Evolutionary conservation across 1,284 basidiomycete species (phyloP), one percentile per base, ranked within the genome.

Genomic region (Takashimella koratensis): DNA sequence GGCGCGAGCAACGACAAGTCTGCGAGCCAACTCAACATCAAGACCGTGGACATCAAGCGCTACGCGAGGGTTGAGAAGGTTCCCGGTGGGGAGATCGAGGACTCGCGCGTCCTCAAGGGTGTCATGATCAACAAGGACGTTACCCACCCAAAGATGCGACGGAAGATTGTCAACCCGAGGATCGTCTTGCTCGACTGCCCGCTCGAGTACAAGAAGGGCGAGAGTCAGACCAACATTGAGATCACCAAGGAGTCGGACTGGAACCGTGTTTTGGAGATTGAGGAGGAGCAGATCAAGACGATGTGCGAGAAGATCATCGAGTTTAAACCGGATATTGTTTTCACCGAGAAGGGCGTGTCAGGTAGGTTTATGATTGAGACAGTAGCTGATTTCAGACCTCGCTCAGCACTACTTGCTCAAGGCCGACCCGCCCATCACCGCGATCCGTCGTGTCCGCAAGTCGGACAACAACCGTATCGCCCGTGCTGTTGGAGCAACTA

Each of bases 111-210:
- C 1, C 77, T 98, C 57, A 84, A 83, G 57, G 94, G 95, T 50
- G 87, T 98, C 56, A 94, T 98, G 87, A 77, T 98, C 70, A 98
- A 97, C 84, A 98, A 98, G 81, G 95, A 98, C 75, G 90, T 98
- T 64, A 97, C 94, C 0, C 96, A 98, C 76, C 94, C 95, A 23
- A 88, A 91, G 71, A 98, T 98, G 95, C 81, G 94, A 56, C 78
- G 95, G 57, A 80, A 91, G 63, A 98, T 98, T 74, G 83, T 83
- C 62, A 90, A 92, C 66, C 96, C 95, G 4, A 79, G 94, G 21
- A 89, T 98, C 58, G 79, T 98, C 26, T 78, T 98, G 45, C 81
- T 98, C 52, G 95, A 98, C 77, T 98, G 94, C 77, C 92, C 95
- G 16, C 79, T 98, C 53, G 96, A 99, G 79, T 98, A 98, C 81